A percentile compares a stretch with the other conserved stretches of the same genome.
Evolutionary conservation across 371 early-diverging fungal species (phyloP).

Genomic region (Mortierella sp.): DNA sequence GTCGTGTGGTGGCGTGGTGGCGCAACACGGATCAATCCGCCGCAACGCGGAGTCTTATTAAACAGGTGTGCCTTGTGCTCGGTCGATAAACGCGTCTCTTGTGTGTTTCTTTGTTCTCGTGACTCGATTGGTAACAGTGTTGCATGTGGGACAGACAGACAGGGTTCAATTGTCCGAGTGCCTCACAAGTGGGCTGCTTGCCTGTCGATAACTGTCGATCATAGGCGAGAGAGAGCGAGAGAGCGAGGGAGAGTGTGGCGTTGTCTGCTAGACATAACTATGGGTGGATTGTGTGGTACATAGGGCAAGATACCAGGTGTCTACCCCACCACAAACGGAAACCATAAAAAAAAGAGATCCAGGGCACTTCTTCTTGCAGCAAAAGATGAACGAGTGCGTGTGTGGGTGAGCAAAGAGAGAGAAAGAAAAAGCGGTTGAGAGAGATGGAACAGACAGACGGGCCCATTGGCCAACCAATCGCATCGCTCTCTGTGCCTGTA

Average conservation of each 20-base stretch:
- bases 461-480: background rate
- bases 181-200: background rate
- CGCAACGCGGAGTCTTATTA: background rate
- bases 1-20: background rate
- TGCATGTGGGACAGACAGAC: too few relatives aligned
- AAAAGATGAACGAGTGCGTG: background rate
- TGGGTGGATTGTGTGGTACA: background rate
- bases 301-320: background rate
- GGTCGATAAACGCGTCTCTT: background rate
- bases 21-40: background rate
- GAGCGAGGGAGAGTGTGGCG: background rate
- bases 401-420: background rate
- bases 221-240: background rate
- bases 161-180: too few relatives aligned
- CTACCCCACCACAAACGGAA: background rate
- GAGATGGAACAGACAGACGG: background rate
- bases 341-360: conserved; percentile 6
- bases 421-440: background rate
- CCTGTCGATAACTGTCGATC: background rate
- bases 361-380: conserved; percentile 1
- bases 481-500: background rate
- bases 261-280: background rate
- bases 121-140: too few relatives aligned
- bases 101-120: too few relatives aligned
- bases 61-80: background rate